Percentiles rank a stretch among this genome's conserved stretches.
Evolutionary conservation across 2,329 filamentous ascomycete genomes (phyloP).

Genomic region (Aureobasidium sp.): DNA sequence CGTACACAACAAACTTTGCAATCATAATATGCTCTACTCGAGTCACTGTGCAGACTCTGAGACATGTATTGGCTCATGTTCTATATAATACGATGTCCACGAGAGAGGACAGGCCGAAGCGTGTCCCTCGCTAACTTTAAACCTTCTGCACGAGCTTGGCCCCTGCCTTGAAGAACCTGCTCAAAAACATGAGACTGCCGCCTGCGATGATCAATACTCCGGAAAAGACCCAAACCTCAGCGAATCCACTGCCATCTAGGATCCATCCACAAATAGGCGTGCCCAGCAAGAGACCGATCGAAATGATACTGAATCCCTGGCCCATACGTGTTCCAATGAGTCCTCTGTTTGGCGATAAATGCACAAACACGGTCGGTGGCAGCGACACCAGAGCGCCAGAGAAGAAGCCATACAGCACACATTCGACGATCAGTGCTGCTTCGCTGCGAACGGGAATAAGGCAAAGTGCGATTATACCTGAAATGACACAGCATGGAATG

Average conservation of each 20-base stretch:
- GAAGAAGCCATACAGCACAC: conserved; percentile 44
- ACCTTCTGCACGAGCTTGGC: conserved; percentile 22
- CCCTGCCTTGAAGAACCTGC: conserved; percentile 26
- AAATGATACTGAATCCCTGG: conserved; percentile 47
- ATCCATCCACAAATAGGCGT: conserved; percentile 53
- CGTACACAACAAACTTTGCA: background rate
- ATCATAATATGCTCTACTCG: background rate
- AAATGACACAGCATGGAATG: conserved; percentile 36
- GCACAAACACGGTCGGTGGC: conserved; percentile 40
- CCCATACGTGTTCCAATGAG: conserved; percentile 49
- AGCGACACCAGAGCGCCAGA: conserved; percentile 41
- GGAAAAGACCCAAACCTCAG: conserved; percentile 38
- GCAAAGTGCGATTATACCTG: conserved; percentile 36
- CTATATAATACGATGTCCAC: background rate
- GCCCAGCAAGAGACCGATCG: conserved; percentile 48
- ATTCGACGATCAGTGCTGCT: conserved; percentile 35
- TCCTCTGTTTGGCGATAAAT: conserved; percentile 33
- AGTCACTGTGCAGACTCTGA: background rate
- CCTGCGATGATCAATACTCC: conserved; percentile 29
- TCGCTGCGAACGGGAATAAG: conserved; percentile 32
- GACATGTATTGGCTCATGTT: background rate
- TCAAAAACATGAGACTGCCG: conserved; percentile 20
- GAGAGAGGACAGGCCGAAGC: background rate
- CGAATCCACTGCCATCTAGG: conserved; percentile 38
- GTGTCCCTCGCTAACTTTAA: conserved; percentile 1